phyloP scores from a whole-genome alignment of 768 basidiomycete genomes.

The Leccinum longicurvipes region DNA sequence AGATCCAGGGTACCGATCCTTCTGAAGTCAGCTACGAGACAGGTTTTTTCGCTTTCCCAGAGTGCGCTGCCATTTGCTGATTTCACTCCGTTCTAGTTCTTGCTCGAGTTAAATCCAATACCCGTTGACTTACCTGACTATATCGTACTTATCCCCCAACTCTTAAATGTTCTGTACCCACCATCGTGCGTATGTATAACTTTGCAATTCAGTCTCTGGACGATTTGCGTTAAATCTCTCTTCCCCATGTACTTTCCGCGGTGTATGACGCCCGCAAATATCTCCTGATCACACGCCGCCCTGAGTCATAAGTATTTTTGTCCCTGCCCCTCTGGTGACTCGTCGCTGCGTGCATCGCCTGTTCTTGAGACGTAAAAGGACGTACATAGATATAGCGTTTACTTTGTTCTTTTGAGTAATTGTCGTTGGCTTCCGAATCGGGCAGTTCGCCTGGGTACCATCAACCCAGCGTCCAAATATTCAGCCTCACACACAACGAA shows the following conservation, averaged over 20 bases:
- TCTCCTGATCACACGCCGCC: conserved; percentile 1
- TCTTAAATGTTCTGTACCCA: conserved; percentile 6
- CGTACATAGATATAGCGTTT: background rate
- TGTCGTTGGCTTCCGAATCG: conserved; percentile 24
- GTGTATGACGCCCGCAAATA: conserved; percentile 8
- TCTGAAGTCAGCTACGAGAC: conserved; percentile 68
- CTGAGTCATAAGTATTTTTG: background rate
- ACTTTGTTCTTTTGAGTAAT: conserved; percentile 4
- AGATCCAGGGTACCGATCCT: conserved; percentile 83
- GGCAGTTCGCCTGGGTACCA: conserved; percentile 20
- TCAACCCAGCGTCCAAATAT: conserved; percentile 10
- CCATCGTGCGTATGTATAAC: conserved; percentile 13
- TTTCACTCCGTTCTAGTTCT: conserved; percentile 8
- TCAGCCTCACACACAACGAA: conserved; percentile 19
- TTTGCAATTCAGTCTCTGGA: background rate
- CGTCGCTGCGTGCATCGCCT: background rate
- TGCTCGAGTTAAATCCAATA: conserved; percentile 3
- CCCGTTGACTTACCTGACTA: conserved; percentile 16
- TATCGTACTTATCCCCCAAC: conserved; percentile 7
- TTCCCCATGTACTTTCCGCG: conserved; percentile 2
- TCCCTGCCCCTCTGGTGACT: background rate
- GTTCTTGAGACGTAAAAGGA: background rate
- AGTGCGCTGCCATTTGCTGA: conserved; percentile 4
- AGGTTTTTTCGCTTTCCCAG: conserved; percentile 42
- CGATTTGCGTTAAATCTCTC: background rate